phyloP scores from a whole-genome alignment of 2,329 filamentous ascomycete species.

The Thielaviopsis punctulata region DNA sequence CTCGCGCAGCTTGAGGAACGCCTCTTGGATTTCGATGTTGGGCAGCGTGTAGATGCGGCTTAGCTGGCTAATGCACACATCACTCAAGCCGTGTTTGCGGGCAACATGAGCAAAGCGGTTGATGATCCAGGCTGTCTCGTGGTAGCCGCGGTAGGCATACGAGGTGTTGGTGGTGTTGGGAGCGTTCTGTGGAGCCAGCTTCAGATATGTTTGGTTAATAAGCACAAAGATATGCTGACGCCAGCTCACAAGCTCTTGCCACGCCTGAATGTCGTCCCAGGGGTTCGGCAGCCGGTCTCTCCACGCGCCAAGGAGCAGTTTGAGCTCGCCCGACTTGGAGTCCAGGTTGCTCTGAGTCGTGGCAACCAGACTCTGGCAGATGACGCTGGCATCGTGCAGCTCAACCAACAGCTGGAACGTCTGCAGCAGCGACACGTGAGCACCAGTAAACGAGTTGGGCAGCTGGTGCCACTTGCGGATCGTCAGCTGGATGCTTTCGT shows the following conservation, averaged over 20 bases:
- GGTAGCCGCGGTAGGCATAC: constrained; percentile 91
- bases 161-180: constrained; percentile 78
- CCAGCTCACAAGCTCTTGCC: constrained; percentile 99
- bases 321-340: constrained; percentile 86
- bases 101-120: constrained; percentile 97
- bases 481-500: constrained; percentile 92
- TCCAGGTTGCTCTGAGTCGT: constrained; percentile 80
- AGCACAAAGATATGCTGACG: constrained; percentile 96
- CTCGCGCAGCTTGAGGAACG: constrained; percentile 94
- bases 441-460: constrained; percentile 82
- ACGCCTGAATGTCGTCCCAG: constrained; percentile 98
- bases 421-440: constrained; percentile 85
- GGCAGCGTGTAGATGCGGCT: constrained; percentile 96
- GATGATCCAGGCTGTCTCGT: constrained; percentile 99
- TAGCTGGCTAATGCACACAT: constrained; percentile 93
- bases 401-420: constrained; percentile 98
- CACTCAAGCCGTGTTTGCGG: constrained; percentile 86
- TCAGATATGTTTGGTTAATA: constrained; percentile 87
- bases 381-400: constrained; percentile 90
- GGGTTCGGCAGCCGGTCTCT: constrained; percentile 88
- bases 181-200: constrained; percentile 55
- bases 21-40: constrained; percentile 98
- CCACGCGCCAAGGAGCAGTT: constrained; percentile 86
- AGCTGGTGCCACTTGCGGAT: constrained; percentile 98
- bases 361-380: constrained; percentile 74